Evolutionary conservation across 495 filamentous ascomycete genomes (phyloP).

Genomic region (Aspergillus conjunctus): DNA sequence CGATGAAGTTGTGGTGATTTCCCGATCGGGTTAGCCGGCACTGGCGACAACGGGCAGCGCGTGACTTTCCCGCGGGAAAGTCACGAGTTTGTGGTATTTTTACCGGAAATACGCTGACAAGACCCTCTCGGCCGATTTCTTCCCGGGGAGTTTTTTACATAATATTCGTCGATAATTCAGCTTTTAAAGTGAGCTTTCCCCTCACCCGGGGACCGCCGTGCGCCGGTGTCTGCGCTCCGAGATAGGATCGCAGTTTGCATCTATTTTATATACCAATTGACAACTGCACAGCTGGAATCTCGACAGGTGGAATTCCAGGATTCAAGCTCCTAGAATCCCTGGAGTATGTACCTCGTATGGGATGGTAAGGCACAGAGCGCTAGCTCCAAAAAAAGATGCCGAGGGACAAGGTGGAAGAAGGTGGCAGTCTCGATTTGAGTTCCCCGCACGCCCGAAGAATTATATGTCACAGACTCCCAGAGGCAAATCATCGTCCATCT

Average conservation of each 20-base stretch:
- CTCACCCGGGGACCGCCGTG: slow-evolving; percentile 31
- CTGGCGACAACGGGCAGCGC: not conserved
- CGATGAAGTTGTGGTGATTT: not conserved
- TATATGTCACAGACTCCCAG: too few relatives aligned
- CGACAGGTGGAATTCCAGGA: not conserved
- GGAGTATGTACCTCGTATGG: not conserved
- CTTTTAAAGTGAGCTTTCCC: slow-evolving; percentile 2
- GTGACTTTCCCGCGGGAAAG: slow-evolving; percentile 42
- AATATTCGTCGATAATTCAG: slow-evolving; percentile 8
- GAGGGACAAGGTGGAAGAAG: slow-evolving; percentile 18
- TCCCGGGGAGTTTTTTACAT: slow-evolving; percentile 15
- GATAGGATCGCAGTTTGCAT: not conserved
- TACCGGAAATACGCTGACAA: slow-evolving; percentile 1
- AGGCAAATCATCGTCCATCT: too few relatives aligned
- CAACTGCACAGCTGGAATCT: not conserved
- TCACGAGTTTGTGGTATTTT: not conserved
- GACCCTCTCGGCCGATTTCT: slow-evolving; percentile 42
- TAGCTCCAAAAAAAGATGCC: slow-evolving; percentile 8
- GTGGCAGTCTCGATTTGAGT: slow-evolving; percentile 16
- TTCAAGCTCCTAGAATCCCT: not conserved
- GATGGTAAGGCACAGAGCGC: not conserved
- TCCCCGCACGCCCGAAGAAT: slow-evolving; percentile 30
- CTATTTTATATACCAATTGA: not conserved
- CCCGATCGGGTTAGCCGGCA: too few relatives aligned
- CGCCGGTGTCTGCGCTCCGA: slow-evolving; percentile 22